A percentile compares a stretch with the other conserved stretches of the same genome.
phyloP scores from a whole-genome alignment of 495 filamentous ascomycete species.

The Pseudotulostoma volvatum region DNA sequence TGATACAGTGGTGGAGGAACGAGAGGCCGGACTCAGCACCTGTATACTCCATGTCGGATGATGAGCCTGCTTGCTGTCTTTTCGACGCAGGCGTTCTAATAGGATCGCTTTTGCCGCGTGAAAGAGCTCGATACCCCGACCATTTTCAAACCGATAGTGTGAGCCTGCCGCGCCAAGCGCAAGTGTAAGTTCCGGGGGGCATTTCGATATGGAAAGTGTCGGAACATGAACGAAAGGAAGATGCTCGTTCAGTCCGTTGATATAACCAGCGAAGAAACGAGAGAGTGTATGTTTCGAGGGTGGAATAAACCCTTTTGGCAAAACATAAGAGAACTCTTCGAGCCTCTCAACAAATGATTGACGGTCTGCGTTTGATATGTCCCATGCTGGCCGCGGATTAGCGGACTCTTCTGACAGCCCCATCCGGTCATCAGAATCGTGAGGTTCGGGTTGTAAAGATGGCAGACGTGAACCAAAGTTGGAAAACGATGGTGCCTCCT shows the following conservation, averaged over 20 bases:
- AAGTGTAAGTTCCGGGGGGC: conserved; percentile 29
- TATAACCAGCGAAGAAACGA: conserved; percentile 33
- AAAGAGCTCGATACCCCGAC: conserved; percentile 50
- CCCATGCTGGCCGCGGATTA: conserved; percentile 38
- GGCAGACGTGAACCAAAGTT: conserved; percentile 54
- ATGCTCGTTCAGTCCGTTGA: conserved; percentile 33
- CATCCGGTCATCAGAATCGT: conserved; percentile 38
- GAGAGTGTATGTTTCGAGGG: conserved; percentile 31
- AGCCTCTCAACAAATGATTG: conserved; percentile 44
- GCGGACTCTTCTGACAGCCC: conserved; percentile 24
- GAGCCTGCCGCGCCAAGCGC: conserved; percentile 33
- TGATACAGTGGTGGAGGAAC: conserved; percentile 24
- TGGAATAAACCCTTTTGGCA: conserved; percentile 51
- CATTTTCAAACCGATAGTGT: conserved; percentile 47
- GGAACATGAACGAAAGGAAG: conserved; percentile 34
- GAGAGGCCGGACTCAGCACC: conserved; percentile 22
- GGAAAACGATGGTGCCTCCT: conserved; percentile 37
- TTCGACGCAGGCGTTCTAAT: conserved; percentile 29
- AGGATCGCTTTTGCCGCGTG: conserved; percentile 40
- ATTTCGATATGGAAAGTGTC: conserved; percentile 29
- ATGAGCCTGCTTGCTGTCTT: conserved; percentile 29
- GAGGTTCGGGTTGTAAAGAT: conserved; percentile 47
- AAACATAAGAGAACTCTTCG: conserved; percentile 46
- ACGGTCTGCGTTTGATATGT: conserved; percentile 47
- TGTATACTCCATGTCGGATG: conserved; percentile 29